phyloP scores from a whole-genome alignment of 176 grass and related monocot species.

The Juncus effusus region DNA sequence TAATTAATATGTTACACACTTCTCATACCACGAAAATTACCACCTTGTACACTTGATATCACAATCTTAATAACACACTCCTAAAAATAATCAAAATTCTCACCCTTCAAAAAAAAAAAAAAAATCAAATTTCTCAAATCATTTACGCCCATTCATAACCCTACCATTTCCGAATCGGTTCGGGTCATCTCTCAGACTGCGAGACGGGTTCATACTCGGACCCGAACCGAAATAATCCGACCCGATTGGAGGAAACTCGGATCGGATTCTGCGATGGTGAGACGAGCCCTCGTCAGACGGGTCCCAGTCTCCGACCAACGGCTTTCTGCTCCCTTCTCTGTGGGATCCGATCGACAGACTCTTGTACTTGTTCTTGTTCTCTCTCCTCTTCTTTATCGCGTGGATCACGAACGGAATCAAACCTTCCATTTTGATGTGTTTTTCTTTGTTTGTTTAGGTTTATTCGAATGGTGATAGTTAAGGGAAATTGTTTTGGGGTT shows the following conservation, averaged over 20 bases:
- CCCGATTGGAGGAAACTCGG: slow-evolving; percentile 25
- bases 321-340: slow-evolving; percentile 34
- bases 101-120: not conserved
- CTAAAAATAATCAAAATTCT: no score
- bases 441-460: not conserved
- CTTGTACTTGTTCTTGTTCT: slow-evolving; percentile 31
- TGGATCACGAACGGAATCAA: slow-evolving; percentile 80
- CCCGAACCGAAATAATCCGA: slow-evolving; percentile 14
- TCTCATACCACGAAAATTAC: no score
- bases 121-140: not conserved
- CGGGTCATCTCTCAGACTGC: slow-evolving; percentile 27
- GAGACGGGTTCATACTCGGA: slow-evolving; percentile 9
- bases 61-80: no score
- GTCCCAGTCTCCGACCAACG: slow-evolving; percentile 41
- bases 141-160: not conserved
- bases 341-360: slow-evolving; percentile 40
- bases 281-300: slow-evolving; percentile 25
- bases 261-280: slow-evolving; percentile 24
- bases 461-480: not conserved
- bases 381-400: slow-evolving; percentile 55
- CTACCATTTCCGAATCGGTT: slow-evolving; percentile 1
- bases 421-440: slow-evolving; percentile 50
- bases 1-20: no score
- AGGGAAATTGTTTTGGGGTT: not conserved
- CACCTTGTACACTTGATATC: no score